Conservation (phyloP, 257 asterid species). For the Lantana camara region DNA sequence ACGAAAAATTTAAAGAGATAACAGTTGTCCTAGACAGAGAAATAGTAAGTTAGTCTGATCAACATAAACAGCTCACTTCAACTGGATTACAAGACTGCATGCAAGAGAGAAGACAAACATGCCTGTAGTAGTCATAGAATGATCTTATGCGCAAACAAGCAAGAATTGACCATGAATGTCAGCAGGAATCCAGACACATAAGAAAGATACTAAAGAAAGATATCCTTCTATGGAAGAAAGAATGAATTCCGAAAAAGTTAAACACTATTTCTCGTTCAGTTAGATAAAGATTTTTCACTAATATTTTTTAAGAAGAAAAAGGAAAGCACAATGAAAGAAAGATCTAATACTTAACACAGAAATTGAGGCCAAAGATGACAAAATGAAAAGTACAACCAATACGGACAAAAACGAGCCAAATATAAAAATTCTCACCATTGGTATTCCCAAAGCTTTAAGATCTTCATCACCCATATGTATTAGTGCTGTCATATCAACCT, state of each 20-base stretch:
- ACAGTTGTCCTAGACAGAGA: too few species aligned
- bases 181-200: neutral
- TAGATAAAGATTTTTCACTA: too few species aligned
- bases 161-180: conserved; percentile 8
- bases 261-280: conserved; percentile 1
- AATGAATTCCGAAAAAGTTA: conserved; percentile 14
- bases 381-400: neutral
- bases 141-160: neutral
- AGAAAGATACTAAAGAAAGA: neutral
- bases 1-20: too few species aligned
- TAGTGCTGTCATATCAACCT: conserved; percentile 89
- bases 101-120: neutral
- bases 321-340: neutral
- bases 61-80: conserved; percentile 10
- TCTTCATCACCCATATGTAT: conserved; percentile 87
- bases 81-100: conserved; percentile 12
- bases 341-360: neutral
- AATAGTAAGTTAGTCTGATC: conserved; percentile 5
- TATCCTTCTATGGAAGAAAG: conserved; percentile 1
- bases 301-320: neutral
- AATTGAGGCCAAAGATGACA: conserved; percentile 18
- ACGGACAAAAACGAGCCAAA: conserved; percentile 4
- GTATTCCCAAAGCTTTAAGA: conserved; percentile 86
- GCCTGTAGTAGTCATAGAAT: conserved; percentile 2
- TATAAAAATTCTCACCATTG: conserved; percentile 56